Conservation (phyloP, 202 grass and related monocot genomes). For the Alloteropsis angusta region DNA sequence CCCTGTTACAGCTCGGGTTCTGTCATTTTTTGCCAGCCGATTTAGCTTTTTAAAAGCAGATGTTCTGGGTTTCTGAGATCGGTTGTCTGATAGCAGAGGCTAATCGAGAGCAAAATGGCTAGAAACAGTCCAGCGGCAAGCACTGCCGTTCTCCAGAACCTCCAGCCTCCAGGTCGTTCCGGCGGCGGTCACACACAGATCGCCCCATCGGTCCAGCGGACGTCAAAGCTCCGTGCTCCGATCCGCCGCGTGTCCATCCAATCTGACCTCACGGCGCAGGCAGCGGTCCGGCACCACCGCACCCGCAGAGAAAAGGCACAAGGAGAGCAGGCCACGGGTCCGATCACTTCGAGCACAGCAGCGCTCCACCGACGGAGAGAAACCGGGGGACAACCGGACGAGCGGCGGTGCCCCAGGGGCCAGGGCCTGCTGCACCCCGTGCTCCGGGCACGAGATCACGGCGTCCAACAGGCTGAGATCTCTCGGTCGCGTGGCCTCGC, state of each 20-base stretch:
- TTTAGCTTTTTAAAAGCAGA: background rate
- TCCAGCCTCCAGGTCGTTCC: background rate
- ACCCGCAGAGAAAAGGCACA: background rate
- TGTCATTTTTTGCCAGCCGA: background rate
- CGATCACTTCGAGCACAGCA: too few relatives aligned
- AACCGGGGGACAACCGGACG: background rate
- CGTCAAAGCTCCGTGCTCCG: too few relatives aligned
- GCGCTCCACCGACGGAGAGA: background rate
- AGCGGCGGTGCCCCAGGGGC: too few relatives aligned
- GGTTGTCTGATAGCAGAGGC: background rate
- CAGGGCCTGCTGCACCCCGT: background rate
- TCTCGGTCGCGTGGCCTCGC: background rate
- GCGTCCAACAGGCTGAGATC: background rate
- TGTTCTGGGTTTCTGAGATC: too few relatives aligned
- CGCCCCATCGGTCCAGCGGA: too few relatives aligned
- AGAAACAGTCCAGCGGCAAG: too few relatives aligned
- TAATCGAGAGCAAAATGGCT: too few relatives aligned
- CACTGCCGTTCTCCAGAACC: background rate
- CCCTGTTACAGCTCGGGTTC: background rate
- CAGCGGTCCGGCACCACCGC: background rate
- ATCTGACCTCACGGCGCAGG: background rate
- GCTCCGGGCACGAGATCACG: background rate
- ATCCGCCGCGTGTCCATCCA: background rate
- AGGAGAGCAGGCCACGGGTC: too few relatives aligned
- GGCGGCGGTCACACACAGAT: too few relatives aligned